Conservation (phyloP, 306 rosid species). For the Trichosanthes cucumerina region DNA sequence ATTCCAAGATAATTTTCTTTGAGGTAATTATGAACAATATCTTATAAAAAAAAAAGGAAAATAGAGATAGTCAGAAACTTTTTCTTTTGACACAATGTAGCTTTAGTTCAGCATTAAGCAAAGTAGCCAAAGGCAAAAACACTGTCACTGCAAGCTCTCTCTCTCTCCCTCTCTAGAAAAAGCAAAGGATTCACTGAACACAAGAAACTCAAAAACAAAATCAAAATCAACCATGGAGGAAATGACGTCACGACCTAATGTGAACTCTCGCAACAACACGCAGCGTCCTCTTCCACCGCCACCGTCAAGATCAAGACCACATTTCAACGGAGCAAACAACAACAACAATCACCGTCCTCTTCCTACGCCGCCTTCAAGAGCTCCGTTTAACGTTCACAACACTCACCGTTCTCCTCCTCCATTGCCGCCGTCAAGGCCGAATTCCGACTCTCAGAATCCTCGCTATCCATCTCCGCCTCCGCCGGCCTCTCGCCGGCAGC, state of each 20-base stretch:
- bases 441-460: not conserved
- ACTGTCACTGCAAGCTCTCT: not conserved
- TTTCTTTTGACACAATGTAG: not conserved
- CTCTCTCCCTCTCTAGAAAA: not conserved
- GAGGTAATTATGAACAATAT: not conserved
- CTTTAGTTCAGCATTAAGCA: not conserved
- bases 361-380: not conserved
- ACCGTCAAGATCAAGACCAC: not conserved
- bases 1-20: not conserved
- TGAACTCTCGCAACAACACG: not conserved
- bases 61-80: not conserved
- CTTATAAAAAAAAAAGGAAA: not conserved
- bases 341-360: not conserved
- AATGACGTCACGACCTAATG: not conserved
- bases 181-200: not conserved
- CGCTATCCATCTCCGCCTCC: conserved; percentile 10
- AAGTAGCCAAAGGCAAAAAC: not conserved
- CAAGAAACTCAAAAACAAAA: no score
- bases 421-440: not conserved
- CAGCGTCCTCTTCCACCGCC: conserved; percentile 8
- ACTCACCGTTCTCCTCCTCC: not conserved
- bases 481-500: not conserved
- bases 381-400: not conserved
- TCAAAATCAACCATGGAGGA: not conserved
- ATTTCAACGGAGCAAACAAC: not conserved